Evolutionary conservation across 2,329 filamentous ascomycete genomes (phyloP), one percentile per base, ranked within the genome.

Genomic region (Epichloe sibirici): DNA sequence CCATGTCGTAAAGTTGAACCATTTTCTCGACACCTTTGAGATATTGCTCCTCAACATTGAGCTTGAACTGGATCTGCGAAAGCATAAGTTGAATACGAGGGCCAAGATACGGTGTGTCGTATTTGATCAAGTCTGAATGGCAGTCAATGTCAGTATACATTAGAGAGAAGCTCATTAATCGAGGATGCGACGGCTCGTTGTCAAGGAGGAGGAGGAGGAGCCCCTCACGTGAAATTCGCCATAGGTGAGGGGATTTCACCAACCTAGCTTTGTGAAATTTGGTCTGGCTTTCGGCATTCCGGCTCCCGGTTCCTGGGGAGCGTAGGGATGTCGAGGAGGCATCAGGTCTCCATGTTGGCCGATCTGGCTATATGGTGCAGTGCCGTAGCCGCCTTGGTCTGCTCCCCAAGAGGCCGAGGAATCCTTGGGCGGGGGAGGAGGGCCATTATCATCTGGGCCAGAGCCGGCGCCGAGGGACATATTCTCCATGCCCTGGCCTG

Each of bases 1-100:
- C 93, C 79, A 97, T 93, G 66, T 93, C 85, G 66, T 98, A 98
- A 38, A 98, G 76, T 67, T 93, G 89, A 46, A 96, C 88, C 93
- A 98, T 97, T 74, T 98, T 98, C 71, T 98, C 93, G 61, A 98
- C 93, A 56, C 93, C 93, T 65, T 95, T 94, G 59, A 97, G 90
- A 71, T 98, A 98, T 71, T 98, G 93, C 67, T 96, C 95, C 69
- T 98, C 93, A 31, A 98, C 93, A 59, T 93, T 95, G 56, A 98
- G 79, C 74, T 98, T 98, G 75, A 98, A 98, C 70, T 97, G 90
- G 57, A 98, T 85, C 69, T 98, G 93, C 47, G 93, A 95, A 64
- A 98, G 76, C 93, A 98, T 98, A 64, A 97, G 86, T 73, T 98
- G 93, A 64, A 98, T 98, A 60, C 94, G 90, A 55, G 93, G 91